These are phyloP conservation scores for Pseudoturritis turrita DNA, from an alignment of 345 rosid species.

Conservation along the genomic window DNA sequence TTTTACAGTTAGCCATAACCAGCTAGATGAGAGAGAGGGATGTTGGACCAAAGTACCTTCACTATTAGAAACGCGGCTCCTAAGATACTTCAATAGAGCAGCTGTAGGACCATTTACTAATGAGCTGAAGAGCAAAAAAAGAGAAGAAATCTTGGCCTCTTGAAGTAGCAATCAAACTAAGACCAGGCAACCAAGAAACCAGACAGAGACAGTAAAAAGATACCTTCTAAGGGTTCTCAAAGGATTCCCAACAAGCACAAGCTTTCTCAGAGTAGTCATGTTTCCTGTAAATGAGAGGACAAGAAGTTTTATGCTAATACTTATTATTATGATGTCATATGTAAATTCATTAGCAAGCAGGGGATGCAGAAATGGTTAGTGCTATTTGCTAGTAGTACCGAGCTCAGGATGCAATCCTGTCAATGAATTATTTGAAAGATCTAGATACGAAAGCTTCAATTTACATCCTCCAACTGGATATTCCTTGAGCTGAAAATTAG, in stretches of 20 bases:
- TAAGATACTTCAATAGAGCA: conserved; percentile 73
- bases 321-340: not conserved
- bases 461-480: conserved; percentile 80
- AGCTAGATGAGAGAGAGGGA: conserved; percentile 5
- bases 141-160: not conserved
- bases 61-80: conserved; percentile 70
- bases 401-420: conserved; percentile 80
- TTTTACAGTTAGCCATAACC: conserved; percentile 14
- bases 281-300: conserved; percentile 44
- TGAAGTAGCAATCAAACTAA: conserved; percentile 20
- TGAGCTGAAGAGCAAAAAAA: conserved; percentile 44
- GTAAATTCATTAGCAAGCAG: conserved; percentile 1
- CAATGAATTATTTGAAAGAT: conserved; percentile 92
- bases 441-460: conserved; percentile 66
- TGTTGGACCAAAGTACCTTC: conserved; percentile 52
- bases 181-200: not conserved
- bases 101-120: conserved; percentile 89
- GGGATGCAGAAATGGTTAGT: conserved; percentile 6
- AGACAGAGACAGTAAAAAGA: conserved; percentile 13
- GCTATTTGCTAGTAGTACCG: conserved; percentile 47
- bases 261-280: conserved; percentile 75
- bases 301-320: not conserved
- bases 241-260: conserved; percentile 80
- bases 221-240: conserved; percentile 86
- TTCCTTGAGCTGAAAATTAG: conserved; percentile 63